Percentiles rank a stretch among this genome's conserved stretches.
Conservation (phyloP, 768 basidiomycete species). For the Russula griseocarnosa region DNA sequence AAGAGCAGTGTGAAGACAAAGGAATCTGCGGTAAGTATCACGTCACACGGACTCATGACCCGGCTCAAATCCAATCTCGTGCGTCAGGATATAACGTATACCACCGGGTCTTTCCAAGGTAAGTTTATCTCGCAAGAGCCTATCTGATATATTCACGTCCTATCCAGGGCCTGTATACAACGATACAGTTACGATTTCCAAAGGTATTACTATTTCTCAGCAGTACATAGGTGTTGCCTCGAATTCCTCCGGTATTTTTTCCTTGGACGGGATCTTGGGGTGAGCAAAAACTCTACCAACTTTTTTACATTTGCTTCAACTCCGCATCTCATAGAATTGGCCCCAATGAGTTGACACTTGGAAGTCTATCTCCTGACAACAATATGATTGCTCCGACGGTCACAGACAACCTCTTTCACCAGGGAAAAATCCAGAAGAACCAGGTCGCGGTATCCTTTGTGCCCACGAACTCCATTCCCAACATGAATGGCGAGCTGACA, state of each 20-base stretch:
- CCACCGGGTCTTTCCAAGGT: constrained; percentile 59
- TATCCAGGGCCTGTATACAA: constrained; percentile 33
- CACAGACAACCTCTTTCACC: constrained; percentile 39
- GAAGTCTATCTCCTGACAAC: constrained; percentile 33
- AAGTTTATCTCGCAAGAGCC: constrained; percentile 1
- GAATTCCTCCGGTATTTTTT: constrained; percentile 35
- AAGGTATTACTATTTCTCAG: constrained; percentile 45
- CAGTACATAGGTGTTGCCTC: constrained; percentile 67
- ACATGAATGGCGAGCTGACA: constrained; percentile 38
- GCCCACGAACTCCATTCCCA: constrained; percentile 31
- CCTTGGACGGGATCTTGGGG: constrained; percentile 65
- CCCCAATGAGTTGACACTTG: constrained; percentile 51
- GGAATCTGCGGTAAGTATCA: constrained; percentile 44
- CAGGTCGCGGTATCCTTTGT: constrained; percentile 36
- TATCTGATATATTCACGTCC: not conserved
- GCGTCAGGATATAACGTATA: constrained; percentile 51
- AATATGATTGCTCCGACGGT: constrained; percentile 47
- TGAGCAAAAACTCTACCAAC: constrained; percentile 33
- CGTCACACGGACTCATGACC: not conserved
- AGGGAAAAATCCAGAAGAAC: constrained; percentile 32
- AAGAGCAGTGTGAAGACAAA: constrained; percentile 47
- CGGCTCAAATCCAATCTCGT: not conserved
- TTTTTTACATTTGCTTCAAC: not conserved
- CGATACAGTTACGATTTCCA: constrained; percentile 53
- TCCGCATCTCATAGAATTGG: constrained; percentile 46